Base-by-base conservation (phyloP, 495 filamentous ascomycete species). In the Pyrenula massariospora region DNA sequence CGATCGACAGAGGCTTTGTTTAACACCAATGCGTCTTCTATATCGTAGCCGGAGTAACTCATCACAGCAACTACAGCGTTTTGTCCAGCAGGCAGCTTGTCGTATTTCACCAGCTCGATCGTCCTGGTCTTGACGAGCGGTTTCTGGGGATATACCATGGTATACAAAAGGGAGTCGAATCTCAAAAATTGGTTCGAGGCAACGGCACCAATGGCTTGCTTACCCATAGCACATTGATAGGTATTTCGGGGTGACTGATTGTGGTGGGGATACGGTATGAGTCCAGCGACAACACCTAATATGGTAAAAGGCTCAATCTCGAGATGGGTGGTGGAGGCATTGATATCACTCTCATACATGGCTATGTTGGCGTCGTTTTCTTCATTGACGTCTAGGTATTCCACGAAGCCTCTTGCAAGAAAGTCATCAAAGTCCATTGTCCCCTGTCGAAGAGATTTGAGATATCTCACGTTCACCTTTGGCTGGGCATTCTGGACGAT, bases 141-240 rank as follows among this genome's bases (percentile, higher is more conserved):
- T 60, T 95, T 88, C 62, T 99, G 93, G 1, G 93, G 93, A 65
- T 99, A 99, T 19, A 97, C 92, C 77, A 97, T 90, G 2, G 95
- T 84, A 63, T 97, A 96, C 20, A 97, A 82, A 24, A 97, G 79
- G 2, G 91, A 96, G 64, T 99, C 93, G 66, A 99, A 93, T 22
- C 93, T 85, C 58, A 87, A 82, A 73, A 95, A 95, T 68, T 97
- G 94, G 64, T 99, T 99, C 59, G 93, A 90, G 12, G 92, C 91
- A 66, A 97, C 96, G 20, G 92, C 89, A 53, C 93, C 93, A 67
- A 99, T 96, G 19, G 93, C 93, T 87, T 99, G 93, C 72, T 99
- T 99, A 77, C 93, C 93, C 93, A 99, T 99, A 70, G 93, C 93
- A 69, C 94, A 96, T 73, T 98, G 93, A 65, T 99, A 99, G 8